Evolutionary conservation across 768 basidiomycete genomes (phyloP), one percentile per base, ranked within the genome.

Genomic region (Kockovaella imperatae): DNA sequence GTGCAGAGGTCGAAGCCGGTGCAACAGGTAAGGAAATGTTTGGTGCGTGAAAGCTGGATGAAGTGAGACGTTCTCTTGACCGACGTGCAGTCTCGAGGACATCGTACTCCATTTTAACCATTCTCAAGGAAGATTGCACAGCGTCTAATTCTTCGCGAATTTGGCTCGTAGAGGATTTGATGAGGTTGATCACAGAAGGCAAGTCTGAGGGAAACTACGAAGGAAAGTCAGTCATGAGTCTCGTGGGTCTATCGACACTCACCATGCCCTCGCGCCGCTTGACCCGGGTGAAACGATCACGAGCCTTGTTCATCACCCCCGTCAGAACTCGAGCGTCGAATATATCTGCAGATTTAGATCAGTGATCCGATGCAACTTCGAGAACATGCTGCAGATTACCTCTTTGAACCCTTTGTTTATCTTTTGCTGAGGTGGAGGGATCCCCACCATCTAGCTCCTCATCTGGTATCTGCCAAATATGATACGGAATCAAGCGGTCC

Each of bases 381-480:
- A 42, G 41, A 14, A 6, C 18, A 42, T 10, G 25, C 11, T 13
- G 7, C 24, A 32, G 23, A 31, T 18, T 26, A 46, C 45, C 45
- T 26, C 17, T 21, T 15, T 35, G 17, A 13, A 35, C 45, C 45
- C 34, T 46, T 18, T 39, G 10, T 18, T 18, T 17, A 6, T n/a
- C 34, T 24, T 6, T 21, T 5, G 11, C 20, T 25, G 5, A 8
- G 7, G 6, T 47, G 10, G 35, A 31, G 21, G 48, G 44, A n/a
- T 24, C 28, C 31, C n/a, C 15, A 5, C 50, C 45, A 23, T 57
- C 54, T 4, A 63, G 38, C 41, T 64, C 62, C 42, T 64, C 53
- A 42, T 60, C 59, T 35, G 56, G 52, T 11, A 64, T 42, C 38
- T 64, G 62, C 62, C 62, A 64, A 18, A 64, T 42, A 43, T 64